Base-by-base conservation (phyloP, 805 yeast species). In the Barnettozyma californica region DNA sequence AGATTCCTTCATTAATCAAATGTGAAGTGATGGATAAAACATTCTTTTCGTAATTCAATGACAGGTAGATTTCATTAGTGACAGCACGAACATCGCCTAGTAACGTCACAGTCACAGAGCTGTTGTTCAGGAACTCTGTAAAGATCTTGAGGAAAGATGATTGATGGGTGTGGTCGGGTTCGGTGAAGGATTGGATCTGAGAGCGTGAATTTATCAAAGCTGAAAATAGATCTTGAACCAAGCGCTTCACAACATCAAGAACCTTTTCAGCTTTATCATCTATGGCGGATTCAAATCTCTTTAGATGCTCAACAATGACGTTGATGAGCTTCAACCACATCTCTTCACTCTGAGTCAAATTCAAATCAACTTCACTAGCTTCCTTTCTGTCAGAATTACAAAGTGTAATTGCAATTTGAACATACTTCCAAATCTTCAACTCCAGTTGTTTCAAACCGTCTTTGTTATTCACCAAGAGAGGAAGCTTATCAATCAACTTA, bases 1-100 rank as follows among this genome's bases (percentile, higher is more conserved):
- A 75, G 1, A 84, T 78, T 26, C 81, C 84, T 20, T 68, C 72
- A 53, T 84, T 81, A 6, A 86, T 61, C 45, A 87, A 69, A 31
- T 68, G 68, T 38, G 82, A 68, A 9, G 83, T 72, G 7, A 80
- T 67, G 14, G 66, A 62, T 18, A 81, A 68, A 50, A 84, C 74
- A 35, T 75, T 75, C 49, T 74, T 75, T 53, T 88, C 95, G 54
- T 84, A 78, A 11, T 78, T 68, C 56, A 81, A 84, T 0, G 90
- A 80, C 3, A 78, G 63, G 48, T 81, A 81, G 1, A 87, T 75
- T 52, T 86, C 89, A 23, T 72, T 72, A 20, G 89, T 64, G 16
- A 86, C 75, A 1, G 73, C 72, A 37, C 82, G 69, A 14, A 87
- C 75, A 53, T 84, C 83, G 0, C 81, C 77, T 5, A 84, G 59